Evolutionary conservation across 2,329 filamentous ascomycete genomes (phyloP), one percentile per base, ranked within the genome.

Genomic region (Amylocarpus encephaloides): DNA sequence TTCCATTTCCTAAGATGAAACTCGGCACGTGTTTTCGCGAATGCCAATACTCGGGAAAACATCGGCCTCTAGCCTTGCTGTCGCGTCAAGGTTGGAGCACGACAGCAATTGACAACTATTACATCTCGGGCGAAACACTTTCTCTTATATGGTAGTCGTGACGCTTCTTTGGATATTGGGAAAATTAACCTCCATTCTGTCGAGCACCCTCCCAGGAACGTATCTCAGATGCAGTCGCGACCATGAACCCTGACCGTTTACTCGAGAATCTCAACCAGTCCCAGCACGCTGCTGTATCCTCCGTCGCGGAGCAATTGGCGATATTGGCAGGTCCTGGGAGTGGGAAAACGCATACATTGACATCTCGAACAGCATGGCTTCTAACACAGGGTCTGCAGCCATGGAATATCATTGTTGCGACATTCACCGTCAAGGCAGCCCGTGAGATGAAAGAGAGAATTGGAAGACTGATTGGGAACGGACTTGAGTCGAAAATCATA

Each of bases 261-360:
- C 71, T 87, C 32, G 66, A 73, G 49, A 81, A 79, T 32, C 73
- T 88, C 50, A 88, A 88, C 67, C 65, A 69, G 41, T 81, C 81
- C 7, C 83, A 88, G 64, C 73, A 71, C 57, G 73, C 73, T 43
- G 83, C 84, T 1, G 83, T 87, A 22, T 79, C 80, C 6, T 85
- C 80, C 5, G 71, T 74, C 3, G 77, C 80, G 9, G 70, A 76
- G 35, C 64, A 68, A 39, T 56, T 86, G 15, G 82, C 83, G 43
- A 86, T 86, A 49, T 69, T 86, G 39, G 83, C 83, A 35, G 82
- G 82, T 0, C 83, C 80, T 2, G 83, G 82, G 15, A 85, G 80
- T 54, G 92, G 93, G 16, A 97, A 98, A 70, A 98, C 92, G 12
- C 94, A 96, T 68, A 97, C 93, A 0, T 76, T 98, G 48, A 95